A percentile compares a stretch with the other conserved stretches of the same genome.
These are phyloP conservation scores for Lasiodiplodia citricola DNA, from an alignment of 2,329 filamentous ascomycete genomes.

Conservation along the genomic window DNA sequence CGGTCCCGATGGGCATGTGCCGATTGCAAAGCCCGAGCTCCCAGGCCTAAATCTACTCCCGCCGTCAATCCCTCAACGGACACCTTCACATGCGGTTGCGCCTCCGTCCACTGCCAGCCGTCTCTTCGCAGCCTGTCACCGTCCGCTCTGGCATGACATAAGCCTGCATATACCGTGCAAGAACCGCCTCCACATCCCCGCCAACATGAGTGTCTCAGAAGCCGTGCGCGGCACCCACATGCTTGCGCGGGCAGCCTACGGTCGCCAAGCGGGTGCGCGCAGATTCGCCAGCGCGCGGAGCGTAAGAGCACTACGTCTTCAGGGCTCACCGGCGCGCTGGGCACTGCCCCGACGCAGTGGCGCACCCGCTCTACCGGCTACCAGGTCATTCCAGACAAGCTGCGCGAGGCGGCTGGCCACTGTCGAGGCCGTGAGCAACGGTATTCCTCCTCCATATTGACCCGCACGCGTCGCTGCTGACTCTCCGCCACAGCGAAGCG, in stretches of 20 bases:
- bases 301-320: constrained; percentile 13
- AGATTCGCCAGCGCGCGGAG: neutral
- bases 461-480: neutral
- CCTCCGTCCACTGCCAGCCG: neutral
- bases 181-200: neutral
- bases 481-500: neutral
- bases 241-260: constrained; percentile 7
- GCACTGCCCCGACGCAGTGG: constrained; percentile 17
- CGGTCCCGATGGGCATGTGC: neutral
- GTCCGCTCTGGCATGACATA: constrained; percentile 14
- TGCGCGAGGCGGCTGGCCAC: constrained; percentile 10
- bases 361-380: constrained; percentile 6
- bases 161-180: neutral
- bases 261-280: constrained; percentile 10
- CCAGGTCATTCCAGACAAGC: constrained; percentile 15
- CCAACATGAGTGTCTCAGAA: constrained; percentile 12
- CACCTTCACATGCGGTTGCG: constrained; percentile 1
- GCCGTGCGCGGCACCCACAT: constrained; percentile 15
- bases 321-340: constrained; percentile 19
- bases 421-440: constrained; percentile 19
- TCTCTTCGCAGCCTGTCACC: neutral
- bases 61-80: neutral
- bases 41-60: neutral
- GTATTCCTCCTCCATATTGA: neutral
- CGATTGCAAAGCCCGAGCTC: constrained; percentile 8